Conservation (phyloP, 2,329 filamentous ascomycete species). For the Sporothrix humicola region DNA sequence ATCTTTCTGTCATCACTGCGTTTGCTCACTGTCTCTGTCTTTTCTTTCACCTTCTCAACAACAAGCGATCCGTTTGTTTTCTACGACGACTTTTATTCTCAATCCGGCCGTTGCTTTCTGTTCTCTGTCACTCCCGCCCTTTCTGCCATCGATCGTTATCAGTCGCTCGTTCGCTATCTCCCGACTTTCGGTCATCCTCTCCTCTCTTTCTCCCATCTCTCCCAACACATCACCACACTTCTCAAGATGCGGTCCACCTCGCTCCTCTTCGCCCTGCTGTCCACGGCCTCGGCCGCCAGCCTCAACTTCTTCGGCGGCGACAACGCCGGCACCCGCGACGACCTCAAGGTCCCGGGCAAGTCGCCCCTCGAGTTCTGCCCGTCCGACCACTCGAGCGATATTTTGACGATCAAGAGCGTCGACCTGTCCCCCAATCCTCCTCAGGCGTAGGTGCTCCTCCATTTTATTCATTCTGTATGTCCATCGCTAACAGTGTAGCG, state of each 20-base stretch:
- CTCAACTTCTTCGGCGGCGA: constrained; percentile 56
- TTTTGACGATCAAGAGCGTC: constrained; percentile 77
- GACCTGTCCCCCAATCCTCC: constrained; percentile 88
- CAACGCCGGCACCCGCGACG: constrained; percentile 52
- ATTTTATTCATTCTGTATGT: too few species aligned
- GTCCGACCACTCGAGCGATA: constrained; percentile 68
- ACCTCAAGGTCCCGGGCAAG: constrained; percentile 76
- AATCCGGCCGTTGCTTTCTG: background rate
- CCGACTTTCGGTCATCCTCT: background rate
- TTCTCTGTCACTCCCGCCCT: background rate
- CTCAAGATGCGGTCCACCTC: constrained; percentile 48
- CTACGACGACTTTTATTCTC: background rate
- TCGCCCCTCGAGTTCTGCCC: constrained; percentile 83
- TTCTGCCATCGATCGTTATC: background rate
- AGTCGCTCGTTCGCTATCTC: background rate
- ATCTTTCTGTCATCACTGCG: background rate
- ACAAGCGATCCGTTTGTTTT: background rate
- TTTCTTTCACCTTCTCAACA: background rate
- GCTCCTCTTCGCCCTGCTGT: constrained; percentile 53
- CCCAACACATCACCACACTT: constrained; percentile 36
- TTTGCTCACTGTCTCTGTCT: background rate
- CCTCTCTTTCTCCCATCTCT: background rate
- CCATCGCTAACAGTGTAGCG: constrained; percentile 58
- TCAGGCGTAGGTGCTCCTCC: constrained; percentile 65
- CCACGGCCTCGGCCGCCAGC: constrained; percentile 49